Conservation (phyloP, 441 rosid genomes). For the Geranium incanum region DNA sequence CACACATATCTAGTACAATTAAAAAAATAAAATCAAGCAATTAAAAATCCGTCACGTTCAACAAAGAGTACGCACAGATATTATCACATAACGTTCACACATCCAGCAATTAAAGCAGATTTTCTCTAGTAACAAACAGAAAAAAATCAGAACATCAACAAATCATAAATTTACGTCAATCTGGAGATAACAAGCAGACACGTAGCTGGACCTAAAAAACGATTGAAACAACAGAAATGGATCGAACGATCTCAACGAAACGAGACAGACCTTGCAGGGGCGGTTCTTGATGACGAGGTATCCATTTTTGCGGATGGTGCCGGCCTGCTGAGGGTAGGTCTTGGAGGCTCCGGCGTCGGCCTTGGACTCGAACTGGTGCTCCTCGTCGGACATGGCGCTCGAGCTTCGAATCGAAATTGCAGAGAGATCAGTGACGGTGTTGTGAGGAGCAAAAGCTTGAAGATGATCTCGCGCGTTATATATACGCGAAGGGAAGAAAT, state of each 20-base stretch:
- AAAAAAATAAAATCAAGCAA: not conserved
- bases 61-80: too few relatives aligned
- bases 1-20: not conserved
- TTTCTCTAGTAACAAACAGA: not conserved
- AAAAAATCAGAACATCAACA: not conserved
- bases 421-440: not conserved
- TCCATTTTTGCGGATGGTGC: conserved; percentile 81
- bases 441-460: not conserved
- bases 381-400: conserved; percentile 76
- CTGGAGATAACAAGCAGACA: not conserved
- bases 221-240: too few relatives aligned
- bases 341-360: conserved; percentile 88
- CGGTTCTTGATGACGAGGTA: conserved; percentile 79
- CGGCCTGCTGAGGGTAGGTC: conserved; percentile 83
- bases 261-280: conserved; percentile 55
- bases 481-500: not conserved
- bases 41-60: too few relatives aligned
- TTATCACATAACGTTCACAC: too few relatives aligned
- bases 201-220: too few relatives aligned
- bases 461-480: not conserved
- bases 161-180: not conserved
- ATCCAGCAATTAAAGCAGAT: not conserved
- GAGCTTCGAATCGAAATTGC: not conserved
- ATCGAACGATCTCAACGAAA: not conserved
- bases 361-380: conserved; percentile 91